phyloP scores from a whole-genome alignment of 2,329 filamentous ascomycete genomes.

The Colletotrichum sidae region DNA sequence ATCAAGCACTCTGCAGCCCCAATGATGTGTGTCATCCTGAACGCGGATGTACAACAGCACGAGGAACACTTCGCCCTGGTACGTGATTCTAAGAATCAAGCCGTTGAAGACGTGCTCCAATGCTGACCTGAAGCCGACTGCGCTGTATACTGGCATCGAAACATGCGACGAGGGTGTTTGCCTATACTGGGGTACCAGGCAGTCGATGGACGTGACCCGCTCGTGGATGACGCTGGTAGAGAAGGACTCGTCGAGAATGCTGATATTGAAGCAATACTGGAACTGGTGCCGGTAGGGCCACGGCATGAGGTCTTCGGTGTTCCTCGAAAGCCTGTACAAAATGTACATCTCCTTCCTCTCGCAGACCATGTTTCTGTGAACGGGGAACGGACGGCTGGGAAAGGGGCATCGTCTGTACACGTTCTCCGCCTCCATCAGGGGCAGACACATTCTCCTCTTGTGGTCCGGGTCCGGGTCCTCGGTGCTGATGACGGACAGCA shows the following conservation, averaged over 20 bases:
- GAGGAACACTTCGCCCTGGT: not conserved
- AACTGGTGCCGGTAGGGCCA: constrained; percentile 25
- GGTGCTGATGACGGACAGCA: constrained; percentile 30
- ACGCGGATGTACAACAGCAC: not conserved
- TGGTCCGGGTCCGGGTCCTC: constrained; percentile 29
- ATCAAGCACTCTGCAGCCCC: too few species aligned
- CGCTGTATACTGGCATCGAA: constrained; percentile 26
- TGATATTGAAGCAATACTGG: constrained; percentile 23
- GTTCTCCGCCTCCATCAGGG: constrained; percentile 20
- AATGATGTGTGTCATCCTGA: too few species aligned
- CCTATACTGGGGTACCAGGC: constrained; percentile 28
- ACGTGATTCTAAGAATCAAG: constrained; percentile 17
- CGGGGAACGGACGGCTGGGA: constrained; percentile 14
- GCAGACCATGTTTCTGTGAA: constrained; percentile 18
- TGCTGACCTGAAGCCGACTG: constrained; percentile 22
- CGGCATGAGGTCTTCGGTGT: constrained; percentile 12
- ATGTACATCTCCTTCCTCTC: constrained; percentile 23
- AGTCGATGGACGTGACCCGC: constrained; percentile 21
- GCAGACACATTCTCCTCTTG: constrained; percentile 26
- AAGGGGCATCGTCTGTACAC: constrained; percentile 26
- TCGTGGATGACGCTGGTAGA: constrained; percentile 15
- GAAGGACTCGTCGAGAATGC: constrained; percentile 18
- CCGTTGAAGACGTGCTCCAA: constrained; percentile 10
- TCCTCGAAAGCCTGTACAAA: constrained; percentile 13
- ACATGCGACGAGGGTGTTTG: constrained; percentile 26